A percentile compares a stretch with the other conserved stretches of the same genome.
phyloP scores from a whole-genome alignment of 345 rosid species.

The Populus tremula region DNA sequence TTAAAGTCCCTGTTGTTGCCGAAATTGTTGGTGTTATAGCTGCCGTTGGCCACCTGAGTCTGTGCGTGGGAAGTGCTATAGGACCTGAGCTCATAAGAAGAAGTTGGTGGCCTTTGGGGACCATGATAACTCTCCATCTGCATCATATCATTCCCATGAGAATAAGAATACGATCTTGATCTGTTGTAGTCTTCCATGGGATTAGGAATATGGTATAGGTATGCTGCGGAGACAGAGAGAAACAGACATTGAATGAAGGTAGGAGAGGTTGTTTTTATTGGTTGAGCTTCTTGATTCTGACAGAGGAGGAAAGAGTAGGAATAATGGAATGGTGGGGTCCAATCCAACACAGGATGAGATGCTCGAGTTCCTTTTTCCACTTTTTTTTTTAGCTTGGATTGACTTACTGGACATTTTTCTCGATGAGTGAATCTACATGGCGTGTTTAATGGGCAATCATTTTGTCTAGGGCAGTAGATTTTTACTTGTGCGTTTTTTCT shows the following conservation, averaged over 20 bases:
- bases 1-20: conserved; percentile 26
- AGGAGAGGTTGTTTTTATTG: not conserved
- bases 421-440: conserved; percentile 10
- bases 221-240: conserved; percentile 1
- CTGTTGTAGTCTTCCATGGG: conserved; percentile 66
- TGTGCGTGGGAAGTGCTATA: conserved; percentile 61
- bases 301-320: conserved; percentile 4
- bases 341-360: not conserved
- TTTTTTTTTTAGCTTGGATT: not conserved
- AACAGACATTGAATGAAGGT: not conserved
- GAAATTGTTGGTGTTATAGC: conserved; percentile 2
- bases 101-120: conserved; percentile 27
- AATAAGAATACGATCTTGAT: conserved; percentile 39
- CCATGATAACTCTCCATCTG: conserved; percentile 58
- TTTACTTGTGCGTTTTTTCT: not conserved
- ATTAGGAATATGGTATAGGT: not conserved
- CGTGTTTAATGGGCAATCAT: conserved; percentile 28
- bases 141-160: conserved; percentile 48
- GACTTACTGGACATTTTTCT: not conserved
- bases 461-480: conserved; percentile 10
- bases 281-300: conserved; percentile 19
- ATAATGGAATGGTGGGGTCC: conserved; percentile 22
- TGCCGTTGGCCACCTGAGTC: conserved; percentile 40
- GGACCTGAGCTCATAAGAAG: conserved; percentile 51
- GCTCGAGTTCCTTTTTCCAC: not conserved